phyloP scores from a whole-genome alignment of 768 basidiomycete genomes.

The Kwoniella dejecticola region DNA sequence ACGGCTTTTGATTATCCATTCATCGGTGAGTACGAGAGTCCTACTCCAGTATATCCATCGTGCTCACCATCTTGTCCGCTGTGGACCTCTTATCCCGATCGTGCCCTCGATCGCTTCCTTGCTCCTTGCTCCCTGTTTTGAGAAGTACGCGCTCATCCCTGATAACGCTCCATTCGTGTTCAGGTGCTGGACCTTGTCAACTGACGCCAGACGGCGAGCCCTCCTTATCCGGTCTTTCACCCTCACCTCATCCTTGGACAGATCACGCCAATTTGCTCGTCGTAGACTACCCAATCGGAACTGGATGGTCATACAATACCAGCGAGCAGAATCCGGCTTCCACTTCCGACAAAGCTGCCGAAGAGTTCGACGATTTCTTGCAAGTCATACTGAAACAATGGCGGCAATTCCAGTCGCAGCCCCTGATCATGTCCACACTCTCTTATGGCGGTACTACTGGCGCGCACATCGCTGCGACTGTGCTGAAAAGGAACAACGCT shows the following conservation, averaged over 20 bases:
- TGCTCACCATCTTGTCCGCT: no score
- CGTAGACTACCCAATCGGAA: constrained; percentile 4
- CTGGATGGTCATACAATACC: constrained; percentile 8
- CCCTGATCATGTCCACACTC: constrained; percentile 4
- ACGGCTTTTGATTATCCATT: constrained; percentile 14
- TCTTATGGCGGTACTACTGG: constrained; percentile 9
- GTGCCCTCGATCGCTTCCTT: no score
- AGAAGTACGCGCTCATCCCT: no score
- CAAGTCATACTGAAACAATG: constrained; percentile 11
- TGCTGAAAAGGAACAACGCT: background rate
- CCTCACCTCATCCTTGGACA: constrained; percentile 11
- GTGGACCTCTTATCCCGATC: no score
- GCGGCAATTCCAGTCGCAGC: constrained; percentile 7
- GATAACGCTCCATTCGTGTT: no score
- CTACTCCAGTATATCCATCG: no score
- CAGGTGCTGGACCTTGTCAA: constrained; percentile 12
- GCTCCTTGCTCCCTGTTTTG: no score
- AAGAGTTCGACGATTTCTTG: constrained; percentile 12
- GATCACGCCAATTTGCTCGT: constrained; percentile 11
- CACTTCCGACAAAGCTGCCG: constrained; percentile 1
- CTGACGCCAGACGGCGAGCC: background rate
- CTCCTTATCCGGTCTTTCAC: background rate
- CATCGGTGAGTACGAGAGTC: constrained; percentile 8
- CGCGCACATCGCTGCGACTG: constrained; percentile 2
- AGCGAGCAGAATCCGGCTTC: background rate